These are phyloP conservation scores for Xylaria intraflava DNA, from an alignment of 495 filamentous ascomycete species.

Conservation along the genomic window DNA sequence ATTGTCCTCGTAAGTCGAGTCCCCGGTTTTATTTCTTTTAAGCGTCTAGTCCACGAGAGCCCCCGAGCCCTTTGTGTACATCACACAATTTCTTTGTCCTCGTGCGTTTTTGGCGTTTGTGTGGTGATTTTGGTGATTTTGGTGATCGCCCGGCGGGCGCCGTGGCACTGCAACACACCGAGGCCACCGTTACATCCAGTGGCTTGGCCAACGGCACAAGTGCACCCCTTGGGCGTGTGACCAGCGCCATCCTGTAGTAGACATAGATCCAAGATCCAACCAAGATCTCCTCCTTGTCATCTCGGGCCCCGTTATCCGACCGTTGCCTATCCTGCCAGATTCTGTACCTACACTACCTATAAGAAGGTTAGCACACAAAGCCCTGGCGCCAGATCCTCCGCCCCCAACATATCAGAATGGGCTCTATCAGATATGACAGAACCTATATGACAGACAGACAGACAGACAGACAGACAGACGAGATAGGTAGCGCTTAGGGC, in stretches of 20 bases:
- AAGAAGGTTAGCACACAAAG: too few relatives aligned
- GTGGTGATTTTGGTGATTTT: too few relatives aligned
- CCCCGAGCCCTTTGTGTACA: not conserved
- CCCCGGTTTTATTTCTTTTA: slow-evolving; percentile 7
- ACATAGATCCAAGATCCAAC: not conserved
- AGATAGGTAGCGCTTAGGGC: too few relatives aligned
- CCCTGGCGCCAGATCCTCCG: too few relatives aligned
- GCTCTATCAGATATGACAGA: too few relatives aligned
- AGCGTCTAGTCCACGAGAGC: not conserved
- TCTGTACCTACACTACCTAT: too few relatives aligned
- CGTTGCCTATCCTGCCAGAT: too few relatives aligned
- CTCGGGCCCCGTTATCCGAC: not conserved
- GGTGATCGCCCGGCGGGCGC: not conserved
- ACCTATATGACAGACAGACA: too few relatives aligned
- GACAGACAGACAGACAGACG: too few relatives aligned
- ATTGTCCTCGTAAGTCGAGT: slow-evolving; percentile 66
- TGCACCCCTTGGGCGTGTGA: too few relatives aligned
- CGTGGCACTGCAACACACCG: slow-evolving; percentile 9
- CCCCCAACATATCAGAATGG: too few relatives aligned
- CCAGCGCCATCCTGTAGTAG: too few relatives aligned
- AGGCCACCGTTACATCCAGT: not conserved
- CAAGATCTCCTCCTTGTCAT: not conserved
- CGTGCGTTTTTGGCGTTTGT: not conserved
- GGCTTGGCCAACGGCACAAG: not conserved
- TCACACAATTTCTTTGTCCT: not conserved